Evolutionary conservation across 441 rosid species (phyloP), one percentile per base, ranked within the genome.

Genomic region (Pelargonium australe): DNA sequence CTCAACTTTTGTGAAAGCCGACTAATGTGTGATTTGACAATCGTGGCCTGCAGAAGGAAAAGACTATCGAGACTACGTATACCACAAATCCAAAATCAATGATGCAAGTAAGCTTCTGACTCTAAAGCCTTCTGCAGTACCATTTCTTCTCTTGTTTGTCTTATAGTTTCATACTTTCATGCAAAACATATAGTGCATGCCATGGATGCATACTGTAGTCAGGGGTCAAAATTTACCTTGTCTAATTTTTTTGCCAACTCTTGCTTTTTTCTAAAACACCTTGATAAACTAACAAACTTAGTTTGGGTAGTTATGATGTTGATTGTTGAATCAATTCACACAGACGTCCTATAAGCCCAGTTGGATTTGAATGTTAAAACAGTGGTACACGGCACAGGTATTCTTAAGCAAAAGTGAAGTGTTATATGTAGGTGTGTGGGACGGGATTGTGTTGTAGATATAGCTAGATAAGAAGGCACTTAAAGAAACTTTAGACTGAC

Each of bases 41-140:
- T 75, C 47, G 17, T 72, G 76, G 43, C 70, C 68, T 80, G 81
- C 87, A 95, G 99, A 95, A 85, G 79, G 96, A 95, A 77, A 83
- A 74, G 68, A 95, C 86, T 70, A 73, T 95, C 41, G 95, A 89
- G 76, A 90, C 99, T 66, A 92, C 99, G 2, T 95, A 95, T 75
- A 89, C 96, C 28, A 82, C 91, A 63, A 95, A 92, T 84, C 88
- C 86, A 5, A 83, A 79, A 61, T 84, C 98, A 19, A 95, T 95
- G 99, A 95, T 95, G 98, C 99, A 95, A 78, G 99, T 90, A 76
- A 81, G 90, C 44, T 53, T 72, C 68, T 47, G 28, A 65, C 60
- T 1, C 53, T 47, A 5, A 37, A 40, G 61, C 45, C 37, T 17
- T 40, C 61, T 69, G 14, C 16, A 14, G 11, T 31, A 28, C 34